Conservation (phyloP, 2,329 filamentous ascomycete species). For the Aotearoamyces nothofagi region DNA sequence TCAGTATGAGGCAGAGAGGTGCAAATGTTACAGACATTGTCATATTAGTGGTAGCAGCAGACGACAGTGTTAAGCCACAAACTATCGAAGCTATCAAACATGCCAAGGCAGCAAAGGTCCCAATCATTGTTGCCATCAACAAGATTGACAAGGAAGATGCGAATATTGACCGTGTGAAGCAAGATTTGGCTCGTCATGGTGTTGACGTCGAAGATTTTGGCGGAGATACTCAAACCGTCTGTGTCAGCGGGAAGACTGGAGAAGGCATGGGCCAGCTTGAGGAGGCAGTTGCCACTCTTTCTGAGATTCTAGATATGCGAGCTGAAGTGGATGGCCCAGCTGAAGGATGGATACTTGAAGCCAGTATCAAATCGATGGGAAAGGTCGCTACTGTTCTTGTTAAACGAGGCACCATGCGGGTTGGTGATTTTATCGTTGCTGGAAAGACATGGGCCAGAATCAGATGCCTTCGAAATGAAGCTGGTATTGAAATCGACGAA, state of each 20-base stretch:
- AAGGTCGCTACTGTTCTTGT: constrained; percentile 82
- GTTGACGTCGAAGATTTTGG: constrained; percentile 91
- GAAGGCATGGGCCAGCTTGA: constrained; percentile 83
- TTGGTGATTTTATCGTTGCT: constrained; percentile 73
- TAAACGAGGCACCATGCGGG: constrained; percentile 68
- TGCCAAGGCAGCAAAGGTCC: constrained; percentile 71
- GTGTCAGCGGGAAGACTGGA: constrained; percentile 86
- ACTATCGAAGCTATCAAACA: constrained; percentile 95
- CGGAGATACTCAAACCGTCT: constrained; percentile 83
- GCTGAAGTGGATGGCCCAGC: constrained; percentile 62
- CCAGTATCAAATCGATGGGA: constrained; percentile 70
- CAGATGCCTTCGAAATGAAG: constrained; percentile 73
- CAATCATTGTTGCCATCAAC: constrained; percentile 95
- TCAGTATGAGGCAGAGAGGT: constrained; percentile 89
- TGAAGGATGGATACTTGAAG: constrained; percentile 91
- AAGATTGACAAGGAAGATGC: constrained; percentile 86
- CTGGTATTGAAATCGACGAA: constrained; percentile 53
- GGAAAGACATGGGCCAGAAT: constrained; percentile 80
- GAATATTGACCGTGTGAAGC: constrained; percentile 70
- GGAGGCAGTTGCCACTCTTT: constrained; percentile 73
- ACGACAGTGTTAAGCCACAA: constrained; percentile 95
- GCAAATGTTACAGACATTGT: constrained; percentile 96
- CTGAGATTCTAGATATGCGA: constrained; percentile 81
- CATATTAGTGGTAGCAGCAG: constrained; percentile 85
- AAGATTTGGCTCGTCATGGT: constrained; percentile 68